Evolutionary conservation across 1,139 yeast genomes (phyloP), one percentile per base, ranked within the genome.

Genomic region (Meyerozyma carpophila): DNA sequence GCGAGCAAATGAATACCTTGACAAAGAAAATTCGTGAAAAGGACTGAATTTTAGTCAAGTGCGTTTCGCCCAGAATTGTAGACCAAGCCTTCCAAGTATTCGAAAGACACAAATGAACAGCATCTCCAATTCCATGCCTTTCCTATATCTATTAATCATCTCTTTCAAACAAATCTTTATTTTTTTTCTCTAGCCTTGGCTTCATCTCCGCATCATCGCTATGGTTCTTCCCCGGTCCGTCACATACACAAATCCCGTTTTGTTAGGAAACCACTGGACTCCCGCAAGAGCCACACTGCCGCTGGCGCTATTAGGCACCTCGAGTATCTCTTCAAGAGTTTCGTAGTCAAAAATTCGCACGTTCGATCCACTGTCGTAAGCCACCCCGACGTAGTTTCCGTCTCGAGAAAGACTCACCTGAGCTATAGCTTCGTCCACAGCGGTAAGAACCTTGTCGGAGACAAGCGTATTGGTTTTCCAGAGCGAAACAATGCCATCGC

Each of bases 401-500:
- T 77, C 78, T 41, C 68, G 53, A 37, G 74, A 69, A 6, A 70
- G 52, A 43, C 67, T 76, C n/a, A 81, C 52, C 8, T 67, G 55
- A 1, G 70, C 57, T 4, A 81, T 63, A 1, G 80, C 68, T 52
- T 77, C 79, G 56, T 82, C 83, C 3, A 78, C 62, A 40, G 65
- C 67, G 27, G 73, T 59, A 13, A 82, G 62, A 0, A 78, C 74
- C 32, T 61, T 58, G 18, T 59, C 52, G 43, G 80, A 72, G 25
- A 73, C 63, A 63, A 83, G 63, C 16, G 73, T 68, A 3, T 60
- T 48, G 7, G 79, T 58, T 37, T 70, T 68, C 88, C 90, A 85
- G 10, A 82, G 43, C 21, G 82, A 72, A n/a, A 84, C 75, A 27
- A 81, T 73, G 6, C 93, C 93, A 54, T 85, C 93, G 43, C 76